Evolutionary conservation across 1,284 basidiomycete species (phyloP), one percentile per base, ranked within the genome.

Genomic region (Melampsora larici-populina): DNA sequence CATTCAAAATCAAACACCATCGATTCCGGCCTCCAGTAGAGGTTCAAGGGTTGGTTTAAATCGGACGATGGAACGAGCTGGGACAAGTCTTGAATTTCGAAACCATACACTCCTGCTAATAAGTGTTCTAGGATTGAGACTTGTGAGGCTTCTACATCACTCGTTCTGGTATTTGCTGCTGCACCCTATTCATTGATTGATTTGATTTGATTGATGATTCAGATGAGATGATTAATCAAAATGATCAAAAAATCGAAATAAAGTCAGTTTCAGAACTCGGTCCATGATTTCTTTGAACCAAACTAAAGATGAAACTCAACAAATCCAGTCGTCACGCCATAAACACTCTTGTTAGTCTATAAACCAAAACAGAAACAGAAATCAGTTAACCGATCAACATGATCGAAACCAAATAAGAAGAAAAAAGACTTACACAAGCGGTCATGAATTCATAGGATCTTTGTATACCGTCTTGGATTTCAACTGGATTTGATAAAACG

Each of bases 41-140:
- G 88, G n/a, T 87, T 84, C 17, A 90, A 31, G 2, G 74, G 46
- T 31, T 69, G 55, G 9, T 49, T 48, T 7, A 69, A 58, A 26
- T 70, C 43, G 13, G 11, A n/a, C 17, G 74, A 65, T 17, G 74
- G 58, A 8, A 4, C 3, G 55, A 68, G 64, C 78, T 58, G 55
- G 82, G 8, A 85, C 84, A 48, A 66, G 43, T 46, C 65, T 67
- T n/a, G 31, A 58, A 11, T 63, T 84, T 65, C 87, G 86, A 5
- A 88, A 88, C 21, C 88, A 89, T 18, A 85, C 1, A 92, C 87
- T 64, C 92, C 91, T 69, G 85, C 85, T 76, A 92, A 90, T 82
- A 92, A 90, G 82, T 92, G 90, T 83, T 93, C 91, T 43, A 94
- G 86, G 36, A 94, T 88, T 3, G 91, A 90, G 80, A 89, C 87